Conservation (phyloP, 805 yeast species). For the Tetrapisispora namnaoensis region DNA sequence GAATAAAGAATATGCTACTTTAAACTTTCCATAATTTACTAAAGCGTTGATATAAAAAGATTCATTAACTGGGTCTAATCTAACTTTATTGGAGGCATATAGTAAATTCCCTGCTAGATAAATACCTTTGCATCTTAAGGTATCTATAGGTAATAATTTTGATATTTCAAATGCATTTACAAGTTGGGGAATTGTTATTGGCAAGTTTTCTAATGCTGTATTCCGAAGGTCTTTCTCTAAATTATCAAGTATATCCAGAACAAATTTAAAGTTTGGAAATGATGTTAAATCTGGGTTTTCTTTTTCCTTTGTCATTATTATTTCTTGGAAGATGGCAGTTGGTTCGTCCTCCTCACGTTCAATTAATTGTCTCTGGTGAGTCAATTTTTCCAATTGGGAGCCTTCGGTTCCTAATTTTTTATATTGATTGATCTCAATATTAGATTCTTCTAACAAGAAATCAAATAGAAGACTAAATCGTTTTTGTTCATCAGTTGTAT, state of each 20-base stretch:
- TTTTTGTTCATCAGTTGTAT: conserved; percentile 4
- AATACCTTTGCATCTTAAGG: conserved; percentile 28
- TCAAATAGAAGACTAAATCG: conserved; percentile 10
- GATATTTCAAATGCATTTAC: conserved; percentile 34
- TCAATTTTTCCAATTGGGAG: background rate
- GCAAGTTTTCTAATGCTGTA: conserved; percentile 3
- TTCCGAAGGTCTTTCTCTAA: conserved; percentile 7
- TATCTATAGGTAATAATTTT: conserved; percentile 30
- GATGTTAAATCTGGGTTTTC: background rate
- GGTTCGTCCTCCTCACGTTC: background rate
- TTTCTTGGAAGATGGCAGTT: background rate
- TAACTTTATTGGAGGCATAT: conserved; percentile 33
- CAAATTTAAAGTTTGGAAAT: conserved; percentile 10
- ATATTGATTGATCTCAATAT: conserved; percentile 16
- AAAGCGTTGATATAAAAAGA: conserved; percentile 40
- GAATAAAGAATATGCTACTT: conserved; percentile 33
- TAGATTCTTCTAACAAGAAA: conserved; percentile 17
- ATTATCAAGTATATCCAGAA: conserved; percentile 15
- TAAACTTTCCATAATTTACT: conserved; percentile 25
- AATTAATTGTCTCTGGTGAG: background rate
- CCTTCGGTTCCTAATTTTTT: conserved; percentile 9
- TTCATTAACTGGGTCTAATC: conserved; percentile 44
- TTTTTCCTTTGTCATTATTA: background rate
- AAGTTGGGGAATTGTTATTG: conserved; percentile 26
- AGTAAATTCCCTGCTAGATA: conserved; percentile 35